Evolutionary conservation across 164 flowering plant species (phyloP).

Genomic region (Aristolochia contorta): DNA sequence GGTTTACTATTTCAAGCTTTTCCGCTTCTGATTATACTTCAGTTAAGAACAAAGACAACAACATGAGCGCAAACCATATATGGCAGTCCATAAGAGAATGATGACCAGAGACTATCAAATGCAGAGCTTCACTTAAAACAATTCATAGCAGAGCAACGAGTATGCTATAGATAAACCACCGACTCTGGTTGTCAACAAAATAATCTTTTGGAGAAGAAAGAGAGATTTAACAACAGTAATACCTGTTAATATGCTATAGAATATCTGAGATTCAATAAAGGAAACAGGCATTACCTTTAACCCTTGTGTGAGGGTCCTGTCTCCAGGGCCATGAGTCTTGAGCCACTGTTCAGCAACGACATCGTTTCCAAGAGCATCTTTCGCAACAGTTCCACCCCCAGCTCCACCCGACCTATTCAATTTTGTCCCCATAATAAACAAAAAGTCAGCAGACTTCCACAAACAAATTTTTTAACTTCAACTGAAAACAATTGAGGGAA

Average conservation of each 20-base stretch:
- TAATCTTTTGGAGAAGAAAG: no score
- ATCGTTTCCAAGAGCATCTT: constrained; percentile 90
- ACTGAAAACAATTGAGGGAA: not conserved
- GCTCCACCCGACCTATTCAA: constrained; percentile 43
- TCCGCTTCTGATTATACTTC: not conserved
- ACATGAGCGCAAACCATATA: no score
- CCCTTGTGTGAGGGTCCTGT: constrained; percentile 79
- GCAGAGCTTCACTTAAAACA: no score
- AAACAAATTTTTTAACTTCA: not conserved
- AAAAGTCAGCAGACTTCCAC: not conserved
- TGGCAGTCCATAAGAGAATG: no score
- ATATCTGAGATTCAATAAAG: no score
- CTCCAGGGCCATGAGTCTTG: constrained; percentile 83
- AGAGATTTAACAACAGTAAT: no score
- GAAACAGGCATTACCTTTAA: constrained; percentile 43
- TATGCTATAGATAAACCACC: no score
- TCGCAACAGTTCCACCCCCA: constrained; percentile 57
- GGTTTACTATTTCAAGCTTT: not conserved
- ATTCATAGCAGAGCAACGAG: no score
- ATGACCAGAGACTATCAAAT: no score
- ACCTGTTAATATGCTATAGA: no score
- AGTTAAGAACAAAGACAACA: not conserved
- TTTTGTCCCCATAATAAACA: not conserved
- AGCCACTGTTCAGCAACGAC: constrained; percentile 67
- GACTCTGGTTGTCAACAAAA: no score